These are phyloP conservation scores for Leptodontidium sp. DNA, from an alignment of 2,329 filamentous ascomycete species.

Conservation along the genomic window DNA sequence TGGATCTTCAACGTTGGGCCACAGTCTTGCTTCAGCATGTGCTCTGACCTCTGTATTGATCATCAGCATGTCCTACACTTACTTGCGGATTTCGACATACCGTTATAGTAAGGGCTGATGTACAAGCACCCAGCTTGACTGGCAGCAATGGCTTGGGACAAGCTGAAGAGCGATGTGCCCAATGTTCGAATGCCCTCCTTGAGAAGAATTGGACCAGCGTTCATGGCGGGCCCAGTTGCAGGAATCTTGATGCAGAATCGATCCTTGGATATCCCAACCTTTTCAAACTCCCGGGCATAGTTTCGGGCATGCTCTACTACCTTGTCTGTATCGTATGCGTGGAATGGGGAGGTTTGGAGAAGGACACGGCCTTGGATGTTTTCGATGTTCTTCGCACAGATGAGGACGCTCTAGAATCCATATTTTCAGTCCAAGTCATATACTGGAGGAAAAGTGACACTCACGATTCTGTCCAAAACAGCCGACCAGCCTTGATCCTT, in stretches of 20 bases:
- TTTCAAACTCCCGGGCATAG: conserved; percentile 25
- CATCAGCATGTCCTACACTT: not conserved
- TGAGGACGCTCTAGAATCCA: conserved; percentile 55
- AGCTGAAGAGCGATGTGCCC: conserved; percentile 23
- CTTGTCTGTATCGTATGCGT: conserved; percentile 29
- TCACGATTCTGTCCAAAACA: conserved; percentile 56
- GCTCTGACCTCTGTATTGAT: conserved; percentile 19
- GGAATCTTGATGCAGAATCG: conserved; percentile 30
- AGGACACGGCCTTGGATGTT: conserved; percentile 43
- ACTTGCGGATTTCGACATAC: not conserved
- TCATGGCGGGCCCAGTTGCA: conserved; percentile 23
- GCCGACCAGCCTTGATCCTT: conserved; percentile 56
- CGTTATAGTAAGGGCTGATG: conserved; percentile 28
- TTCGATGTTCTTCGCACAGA: conserved; percentile 50
- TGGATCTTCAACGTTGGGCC: conserved; percentile 24
- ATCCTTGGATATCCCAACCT: conserved; percentile 26
- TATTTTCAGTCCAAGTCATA: not conserved
- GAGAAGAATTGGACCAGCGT: conserved; percentile 26
- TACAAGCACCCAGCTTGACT: conserved; percentile 27
- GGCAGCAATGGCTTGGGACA: conserved; percentile 24
- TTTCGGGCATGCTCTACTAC: conserved; percentile 23
- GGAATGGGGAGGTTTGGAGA: conserved; percentile 25
- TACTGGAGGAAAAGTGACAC: not conserved
- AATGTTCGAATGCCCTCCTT: conserved; percentile 27
- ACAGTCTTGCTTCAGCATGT: conserved; percentile 20